Evolutionary conservation across 345 rosid genomes (phyloP), one percentile per base, ranked within the genome.

Genomic region (Hevea brasiliensis): DNA sequence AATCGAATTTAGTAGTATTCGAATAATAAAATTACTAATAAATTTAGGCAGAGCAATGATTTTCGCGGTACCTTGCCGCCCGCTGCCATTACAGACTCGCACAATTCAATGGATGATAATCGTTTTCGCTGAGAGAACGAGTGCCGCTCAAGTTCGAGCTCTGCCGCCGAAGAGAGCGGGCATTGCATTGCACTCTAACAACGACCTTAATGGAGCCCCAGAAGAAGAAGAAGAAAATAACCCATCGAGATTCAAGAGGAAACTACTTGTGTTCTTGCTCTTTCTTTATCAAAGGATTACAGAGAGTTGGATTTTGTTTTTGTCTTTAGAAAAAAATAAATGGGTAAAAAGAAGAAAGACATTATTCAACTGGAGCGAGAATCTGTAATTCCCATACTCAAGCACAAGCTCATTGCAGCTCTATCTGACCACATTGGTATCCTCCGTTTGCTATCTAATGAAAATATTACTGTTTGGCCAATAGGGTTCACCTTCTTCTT

Each of bases 331-430:
- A 32, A 32, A 2, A 32, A 32, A n/a, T n/a, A n/a, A 72, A 88
- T 80, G 88, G 82, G 66, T 61, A 81, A 77, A 72, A 87, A 82
- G 84, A 92, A 87, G 80, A 81, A 78, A 59, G 92, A 92, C 20
- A 75, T 89, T 4, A 87, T 88, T 23, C 80, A 78, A 37, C 67
- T 92, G 68, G 95, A 89, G 76, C 80, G 84, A 71, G 95, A 89
- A 83, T 85, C 95, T 29, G 95, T 92, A 47, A 92, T 89, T 74
- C 90, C 93, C 57, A 75, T 88, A 70, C 80, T 92, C 73, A 92
- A 89, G 72, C 87, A 78, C 62, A 83, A 77, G 78, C 83, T 91
- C 68, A 70, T 87, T 70, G 62, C 72, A 55, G 74, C 87, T 61
- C 79, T 91, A 74, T 67, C 89, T 65, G 69, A 71, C 44, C 84